Base-by-base conservation (phyloP, 352 stramenopile species). In the Phytophthora aleatoria region DNA sequence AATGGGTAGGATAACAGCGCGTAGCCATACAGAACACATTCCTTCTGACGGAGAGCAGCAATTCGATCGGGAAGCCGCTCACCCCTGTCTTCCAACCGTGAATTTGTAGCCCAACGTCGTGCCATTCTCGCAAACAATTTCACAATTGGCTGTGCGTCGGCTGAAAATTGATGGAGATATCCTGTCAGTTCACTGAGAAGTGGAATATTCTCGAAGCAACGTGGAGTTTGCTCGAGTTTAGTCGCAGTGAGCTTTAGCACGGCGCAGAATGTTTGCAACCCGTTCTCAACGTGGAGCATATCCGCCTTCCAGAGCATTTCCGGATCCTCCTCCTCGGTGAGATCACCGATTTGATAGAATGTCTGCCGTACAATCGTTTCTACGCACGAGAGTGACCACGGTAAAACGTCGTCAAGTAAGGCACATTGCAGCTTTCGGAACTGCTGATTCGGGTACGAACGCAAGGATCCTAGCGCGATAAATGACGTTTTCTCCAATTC, bases 1-100 rank as follows among this genome's bases (percentile, higher is more conserved):
- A 71, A 35, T 16, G 38, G 58, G 36, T 76, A 81, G 4, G 70
- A 33, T 3, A 77, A 42, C 12, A 90, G 49, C 2, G 76, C 79
- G 36, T 63, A 86, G 3, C 68, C 75, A 45, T 82, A 85, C 8
- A 86, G 35, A 26, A 85, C 8, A 30, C 76, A 83, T 15, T 81
- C 69, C 15, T 71, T 81, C 6, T 58, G 58, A 5, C 77, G 72
- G 4, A 77, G 50, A n/a, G 67, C 49, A 24, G 49, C 53, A 33
- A 64, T 57, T 38, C 49, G 50, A 41, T 0, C 15, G 39, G 50
- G 43, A 39, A 48, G 63, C 36, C 31, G 62, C 24, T 64, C 49
- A 12, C 53, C 31, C 28, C 7, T 33, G 26, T 44, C 47, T 39
- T 65, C 51, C 9, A 10, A 16, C 7, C 44, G 30, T 12, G 42